Evolutionary conservation across 495 filamentous ascomycete species (phyloP).

Genomic region (Mycothermus thermophilus): DNA sequence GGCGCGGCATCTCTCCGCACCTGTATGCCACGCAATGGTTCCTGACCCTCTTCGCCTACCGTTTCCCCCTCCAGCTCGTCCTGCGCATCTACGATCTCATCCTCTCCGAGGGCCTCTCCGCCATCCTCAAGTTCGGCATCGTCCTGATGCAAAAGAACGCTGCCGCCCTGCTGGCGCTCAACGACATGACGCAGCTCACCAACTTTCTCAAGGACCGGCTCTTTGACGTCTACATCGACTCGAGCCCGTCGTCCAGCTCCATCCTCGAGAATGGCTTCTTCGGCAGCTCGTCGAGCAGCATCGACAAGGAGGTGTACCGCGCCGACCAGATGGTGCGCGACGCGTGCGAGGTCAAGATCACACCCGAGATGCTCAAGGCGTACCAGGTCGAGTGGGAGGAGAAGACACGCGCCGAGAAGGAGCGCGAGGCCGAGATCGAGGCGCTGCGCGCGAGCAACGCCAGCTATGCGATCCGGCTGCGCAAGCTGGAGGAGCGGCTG

Average conservation of each 20-base stretch:
- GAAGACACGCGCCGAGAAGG: constrained; percentile 59
- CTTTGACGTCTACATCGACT: constrained; percentile 95
- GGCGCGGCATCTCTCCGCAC: constrained; percentile 75
- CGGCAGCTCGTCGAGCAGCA: constrained; percentile 64
- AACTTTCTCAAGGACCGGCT: constrained; percentile 83
- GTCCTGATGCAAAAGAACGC: constrained; percentile 92
- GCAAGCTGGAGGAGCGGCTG: constrained; percentile 70
- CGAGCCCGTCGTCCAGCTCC: constrained; percentile 69
- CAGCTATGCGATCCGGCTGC: constrained; percentile 54
- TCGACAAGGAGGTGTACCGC: constrained; percentile 90
- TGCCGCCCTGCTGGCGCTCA: constrained; percentile 62
- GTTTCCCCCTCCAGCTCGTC: constrained; percentile 91
- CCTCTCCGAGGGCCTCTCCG: constrained; percentile 84
- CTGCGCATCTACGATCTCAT: constrained; percentile 95
- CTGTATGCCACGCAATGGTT: constrained; percentile 99
- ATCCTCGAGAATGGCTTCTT: constrained; percentile 97
- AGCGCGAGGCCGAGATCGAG: constrained; percentile 75
- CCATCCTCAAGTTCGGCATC: constrained; percentile 85
- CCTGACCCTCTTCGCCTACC: constrained; percentile 95
- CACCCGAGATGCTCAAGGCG: constrained; percentile 57
- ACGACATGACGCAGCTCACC: constrained; percentile 77
- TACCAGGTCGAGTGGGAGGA: constrained; percentile 92
- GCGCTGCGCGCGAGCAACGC: constrained; percentile 48
- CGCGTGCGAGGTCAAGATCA: constrained; percentile 80
- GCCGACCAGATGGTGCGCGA: constrained; percentile 89